These are phyloP conservation scores for Phytophthora aleatoria DNA, from an alignment of 352 stramenopile species.

Conservation along the genomic window DNA sequence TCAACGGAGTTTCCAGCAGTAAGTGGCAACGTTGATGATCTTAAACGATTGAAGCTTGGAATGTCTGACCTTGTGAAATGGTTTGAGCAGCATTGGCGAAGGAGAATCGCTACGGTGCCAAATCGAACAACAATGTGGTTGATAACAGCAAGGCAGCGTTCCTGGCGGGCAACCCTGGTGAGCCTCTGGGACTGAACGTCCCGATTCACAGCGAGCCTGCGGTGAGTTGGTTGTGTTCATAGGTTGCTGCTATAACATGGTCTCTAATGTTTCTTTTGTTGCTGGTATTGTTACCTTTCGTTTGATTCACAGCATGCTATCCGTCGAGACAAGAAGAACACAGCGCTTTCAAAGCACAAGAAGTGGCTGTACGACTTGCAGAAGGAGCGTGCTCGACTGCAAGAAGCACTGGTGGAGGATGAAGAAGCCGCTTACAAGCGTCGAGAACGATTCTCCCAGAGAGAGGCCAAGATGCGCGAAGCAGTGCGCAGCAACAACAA, in stretches of 20 bases:
- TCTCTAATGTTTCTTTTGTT: background rate
- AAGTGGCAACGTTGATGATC: constrained; percentile 13
- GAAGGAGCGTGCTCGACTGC: constrained; percentile 85
- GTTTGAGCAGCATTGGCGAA: constrained; percentile 55
- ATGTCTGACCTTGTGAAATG: constrained; percentile 8
- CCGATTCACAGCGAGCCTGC: constrained; percentile 73
- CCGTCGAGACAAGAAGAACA: constrained; percentile 91
- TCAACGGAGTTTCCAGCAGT: constrained; percentile 88
- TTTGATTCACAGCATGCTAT: constrained; percentile 56
- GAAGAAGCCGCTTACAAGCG: constrained; percentile 67
- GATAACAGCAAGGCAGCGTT: constrained; percentile 76
- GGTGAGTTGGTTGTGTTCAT: constrained; percentile 33
- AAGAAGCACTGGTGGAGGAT: constrained; percentile 82
- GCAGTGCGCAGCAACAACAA: constrained; percentile 57
- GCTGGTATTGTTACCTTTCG: background rate
- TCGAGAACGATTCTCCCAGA: constrained; percentile 75
- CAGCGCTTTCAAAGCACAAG: constrained; percentile 91
- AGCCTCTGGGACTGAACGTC: constrained; percentile 81
- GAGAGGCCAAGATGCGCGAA: constrained; percentile 79
- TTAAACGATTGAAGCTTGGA: background rate
- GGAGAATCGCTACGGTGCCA: constrained; percentile 40
- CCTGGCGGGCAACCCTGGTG: constrained; percentile 65
- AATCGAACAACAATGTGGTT: constrained; percentile 43
- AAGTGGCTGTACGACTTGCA: constrained; percentile 94
- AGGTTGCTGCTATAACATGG: background rate